Evolutionary conservation across 768 basidiomycete species (phyloP), one percentile per base, ranked within the genome.

Genomic region (Suillus alpinus): DNA sequence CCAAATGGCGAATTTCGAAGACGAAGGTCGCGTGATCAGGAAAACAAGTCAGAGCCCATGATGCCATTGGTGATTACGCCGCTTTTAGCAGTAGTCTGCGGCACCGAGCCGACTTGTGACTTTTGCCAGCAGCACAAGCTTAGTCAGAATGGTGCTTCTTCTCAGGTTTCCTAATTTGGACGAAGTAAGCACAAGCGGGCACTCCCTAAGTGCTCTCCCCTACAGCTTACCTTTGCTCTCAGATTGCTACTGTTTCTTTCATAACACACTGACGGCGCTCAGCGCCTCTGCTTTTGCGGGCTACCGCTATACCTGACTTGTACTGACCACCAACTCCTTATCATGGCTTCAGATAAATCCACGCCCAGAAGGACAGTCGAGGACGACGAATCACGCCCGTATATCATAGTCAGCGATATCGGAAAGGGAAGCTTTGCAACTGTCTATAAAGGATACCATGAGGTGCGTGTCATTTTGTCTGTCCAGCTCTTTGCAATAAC

Each of bases 401-500:
- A 93, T 68, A 81, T 94, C 64, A 86, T 94, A 62, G 85, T 85
- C 8, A 79, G 77, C 59, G 85, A 91, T 67, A 86, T 94, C 58
- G 92, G 92, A 39, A 92, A 91, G 73, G 96, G 96, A 18, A 94
- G 91, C 72, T 98, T 98, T 74, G 96, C 96, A 16, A 96, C 91
- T 0, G 96, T 99, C 43, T 95, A 93, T 74, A 92, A 93, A 67
- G 95, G 94, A 56, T 94, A 93, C 77, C 89, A 95, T 72, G 87
- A 89, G 76, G 95, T 92, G 66, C 60, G 88, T 76, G 36, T 29
- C n/a, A 7, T 16, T 29, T 36, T 16, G 31, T 23, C 41, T 14
- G 26, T 57, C 57, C 13, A 9, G 12, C 13, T 43, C 43, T 2
- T 43, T 31, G 57, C 50, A 62, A 26, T 56, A 23, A 41, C n/a